Conservation (phyloP, 2,329 filamentous ascomycete genomes). For the Ophiostoma sp. region DNA sequence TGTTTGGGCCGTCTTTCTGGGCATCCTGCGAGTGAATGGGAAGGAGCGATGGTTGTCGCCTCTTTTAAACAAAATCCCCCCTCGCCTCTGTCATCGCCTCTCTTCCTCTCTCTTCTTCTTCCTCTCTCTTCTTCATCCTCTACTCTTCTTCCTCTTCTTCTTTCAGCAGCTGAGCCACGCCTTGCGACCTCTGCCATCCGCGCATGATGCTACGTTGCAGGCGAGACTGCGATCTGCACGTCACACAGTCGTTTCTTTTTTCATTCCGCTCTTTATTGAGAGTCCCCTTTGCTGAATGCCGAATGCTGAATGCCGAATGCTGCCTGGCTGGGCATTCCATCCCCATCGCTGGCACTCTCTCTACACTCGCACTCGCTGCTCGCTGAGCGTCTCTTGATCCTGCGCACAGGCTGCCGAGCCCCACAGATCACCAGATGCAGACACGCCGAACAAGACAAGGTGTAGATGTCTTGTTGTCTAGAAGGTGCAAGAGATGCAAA, state of each 20-base stretch:
- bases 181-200: not conserved
- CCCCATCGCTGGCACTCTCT: not conserved
- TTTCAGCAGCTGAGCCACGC: not conserved
- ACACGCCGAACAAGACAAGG: not conserved
- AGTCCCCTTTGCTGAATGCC: no score
- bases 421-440: not conserved
- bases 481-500: not conserved
- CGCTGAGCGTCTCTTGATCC: not conserved
- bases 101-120: no score
- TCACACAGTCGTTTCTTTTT: not conserved
- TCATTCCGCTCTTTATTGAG: not conserved
- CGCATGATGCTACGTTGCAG: constrained; percentile 15
- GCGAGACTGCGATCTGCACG: not conserved
- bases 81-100: no score
- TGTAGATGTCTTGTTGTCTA: no score
- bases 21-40: not conserved
- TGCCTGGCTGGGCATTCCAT: no score
- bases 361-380: no score
- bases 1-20: not conserved
- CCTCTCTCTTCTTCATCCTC: not conserved
- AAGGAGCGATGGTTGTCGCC: not conserved
- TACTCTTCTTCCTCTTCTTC: not conserved
- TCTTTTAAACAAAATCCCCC: no score
- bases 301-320: no score
- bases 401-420: constrained; percentile 5